phyloP scores from a whole-genome alignment of 2,329 filamentous ascomycete species.

The Ophiostoma sp. region DNA sequence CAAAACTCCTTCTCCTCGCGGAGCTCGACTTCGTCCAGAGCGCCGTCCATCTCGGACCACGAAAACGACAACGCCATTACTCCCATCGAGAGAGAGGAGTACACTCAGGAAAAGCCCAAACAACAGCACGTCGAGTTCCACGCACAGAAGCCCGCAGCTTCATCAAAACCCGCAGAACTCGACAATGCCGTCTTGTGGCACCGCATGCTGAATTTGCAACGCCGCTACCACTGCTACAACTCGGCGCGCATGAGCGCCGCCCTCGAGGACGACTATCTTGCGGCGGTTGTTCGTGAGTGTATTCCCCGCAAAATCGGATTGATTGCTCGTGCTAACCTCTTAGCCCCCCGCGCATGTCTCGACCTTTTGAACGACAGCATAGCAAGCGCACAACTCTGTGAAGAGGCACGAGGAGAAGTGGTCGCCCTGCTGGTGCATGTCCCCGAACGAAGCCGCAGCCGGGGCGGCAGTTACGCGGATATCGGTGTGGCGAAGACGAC shows the following conservation, averaged over 20 bases:
- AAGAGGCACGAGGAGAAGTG: constrained; percentile 33
- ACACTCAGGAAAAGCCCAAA: background rate
- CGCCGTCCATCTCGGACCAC: background rate
- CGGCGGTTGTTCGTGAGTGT: constrained; percentile 42
- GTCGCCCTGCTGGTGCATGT: constrained; percentile 29
- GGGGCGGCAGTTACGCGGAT: background rate
- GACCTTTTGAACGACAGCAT: constrained; percentile 39
- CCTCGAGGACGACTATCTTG: constrained; percentile 40
- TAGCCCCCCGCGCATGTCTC: constrained; percentile 37
- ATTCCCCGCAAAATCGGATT: background rate
- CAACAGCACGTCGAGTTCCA: background rate
- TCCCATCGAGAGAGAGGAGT: constrained; percentile 7
- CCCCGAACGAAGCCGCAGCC: constrained; percentile 3
- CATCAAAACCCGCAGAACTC: constrained; percentile 23
- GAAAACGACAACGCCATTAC: constrained; percentile 32
- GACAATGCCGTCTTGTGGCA: constrained; percentile 44
- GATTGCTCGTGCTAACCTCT: background rate
- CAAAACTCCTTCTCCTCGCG: constrained; percentile 20
- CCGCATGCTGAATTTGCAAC: constrained; percentile 46
- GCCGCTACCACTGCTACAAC: constrained; percentile 46
- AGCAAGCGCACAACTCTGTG: constrained; percentile 30
- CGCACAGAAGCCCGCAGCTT: background rate
- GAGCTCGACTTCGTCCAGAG: constrained; percentile 19
- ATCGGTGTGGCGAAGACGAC: background rate
- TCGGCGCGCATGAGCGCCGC: constrained; percentile 47